Evolutionary conservation across 1,284 basidiomycete species (phyloP), one percentile per base, ranked within the genome.

Genomic region (Fomes fomentarius): DNA sequence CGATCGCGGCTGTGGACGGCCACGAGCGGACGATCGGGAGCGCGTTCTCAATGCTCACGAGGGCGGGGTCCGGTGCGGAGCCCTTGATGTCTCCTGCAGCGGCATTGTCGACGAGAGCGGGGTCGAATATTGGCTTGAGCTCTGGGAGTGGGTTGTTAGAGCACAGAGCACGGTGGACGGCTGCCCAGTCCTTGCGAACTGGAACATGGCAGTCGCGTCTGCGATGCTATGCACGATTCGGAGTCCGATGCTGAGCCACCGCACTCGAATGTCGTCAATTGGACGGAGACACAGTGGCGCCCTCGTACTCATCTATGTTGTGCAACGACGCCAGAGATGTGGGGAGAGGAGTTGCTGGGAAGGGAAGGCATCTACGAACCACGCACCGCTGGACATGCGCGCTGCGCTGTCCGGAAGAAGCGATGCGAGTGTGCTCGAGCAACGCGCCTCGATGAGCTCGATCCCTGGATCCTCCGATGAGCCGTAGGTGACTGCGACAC

Each of bases 151-250:
- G 61, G 33, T 24, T 24, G 25, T 11, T 26, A 28, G 19, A 25
- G 30, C 3, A 37, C 21, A 56, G n/a, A 4, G 57, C 59, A 9
- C 71, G 65, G 46, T 74, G 67, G 7, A 71, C 54, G 0, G 54
- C 47, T 5, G 72, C 67, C 76, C 76, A 79, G 57, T 75, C 72
- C 28, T 65, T 63, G 71, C 64, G 55, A 78, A 77, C 12, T 63
- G 65, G 11, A 68, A 54, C 34, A 78, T 56, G 0, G 71, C 64
- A 31, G 73, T 71, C 3, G 76, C 76, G 55, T 79, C 76, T 1
- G 73, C 72, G 5, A 79, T 47, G 0, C 66, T 62, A 54, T 78
- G 76, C 9, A 70, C 67, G 24, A 74, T 56, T 56, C 73, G 70
- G 15, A 75, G 43, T 3, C 67, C 71, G 19, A 77, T 62, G 17